Percentiles rank a stretch among this genome's conserved stretches.
These are phyloP conservation scores for Mycena polygramma DNA, from an alignment of 768 basidiomycete genomes.

Conservation along the genomic window DNA sequence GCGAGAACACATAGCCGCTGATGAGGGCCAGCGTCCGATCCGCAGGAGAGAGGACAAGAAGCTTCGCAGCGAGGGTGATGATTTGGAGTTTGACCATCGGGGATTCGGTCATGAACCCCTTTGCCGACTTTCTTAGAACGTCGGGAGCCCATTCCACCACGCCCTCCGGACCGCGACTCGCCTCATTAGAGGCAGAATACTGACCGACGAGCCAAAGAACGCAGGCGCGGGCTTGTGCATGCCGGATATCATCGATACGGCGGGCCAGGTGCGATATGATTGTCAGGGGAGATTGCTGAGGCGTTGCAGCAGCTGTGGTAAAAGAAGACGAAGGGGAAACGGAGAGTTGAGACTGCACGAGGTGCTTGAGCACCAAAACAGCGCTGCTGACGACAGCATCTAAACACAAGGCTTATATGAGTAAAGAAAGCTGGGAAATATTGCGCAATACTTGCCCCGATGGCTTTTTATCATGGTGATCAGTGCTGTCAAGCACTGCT, in stretches of 20 bases:
- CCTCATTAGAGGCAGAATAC: slow-evolving; percentile 66
- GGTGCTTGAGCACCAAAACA: slow-evolving; percentile 86
- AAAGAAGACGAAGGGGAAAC: slow-evolving; percentile 38
- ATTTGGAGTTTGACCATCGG: slow-evolving; percentile 84
- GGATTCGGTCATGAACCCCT: slow-evolving; percentile 60
- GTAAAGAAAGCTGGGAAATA: slow-evolving; percentile 1
- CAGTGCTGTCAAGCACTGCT: slow-evolving; percentile 81
- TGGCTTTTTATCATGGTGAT: slow-evolving; percentile 84
- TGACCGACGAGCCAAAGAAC: slow-evolving; percentile 96
- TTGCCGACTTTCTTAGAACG: slow-evolving; percentile 83
- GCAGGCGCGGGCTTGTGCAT: slow-evolving; percentile 86
- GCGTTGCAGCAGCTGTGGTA: slow-evolving; percentile 41
- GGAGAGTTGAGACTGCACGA: slow-evolving; percentile 78
- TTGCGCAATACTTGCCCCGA: slow-evolving; percentile 65
- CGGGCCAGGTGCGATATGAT: slow-evolving; percentile 87
- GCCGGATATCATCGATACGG: slow-evolving; percentile 82
- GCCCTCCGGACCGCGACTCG: slow-evolving; percentile 60
- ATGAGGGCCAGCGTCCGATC: slow-evolving; percentile 66
- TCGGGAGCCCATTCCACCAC: slow-evolving; percentile 90
- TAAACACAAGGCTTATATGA: slow-evolving; percentile 44
- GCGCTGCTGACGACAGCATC: slow-evolving; percentile 85
- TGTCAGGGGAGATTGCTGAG: slow-evolving; percentile 61
- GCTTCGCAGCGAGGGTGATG: slow-evolving; percentile 88
- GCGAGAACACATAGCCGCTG: slow-evolving; percentile 79
- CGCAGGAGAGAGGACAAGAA: slow-evolving; percentile 76